Percentiles rank a stretch among this genome's conserved stretches.
Evolutionary conservation across 805 yeast species (phyloP).

Genomic region (Candida ipomoeae): DNA sequence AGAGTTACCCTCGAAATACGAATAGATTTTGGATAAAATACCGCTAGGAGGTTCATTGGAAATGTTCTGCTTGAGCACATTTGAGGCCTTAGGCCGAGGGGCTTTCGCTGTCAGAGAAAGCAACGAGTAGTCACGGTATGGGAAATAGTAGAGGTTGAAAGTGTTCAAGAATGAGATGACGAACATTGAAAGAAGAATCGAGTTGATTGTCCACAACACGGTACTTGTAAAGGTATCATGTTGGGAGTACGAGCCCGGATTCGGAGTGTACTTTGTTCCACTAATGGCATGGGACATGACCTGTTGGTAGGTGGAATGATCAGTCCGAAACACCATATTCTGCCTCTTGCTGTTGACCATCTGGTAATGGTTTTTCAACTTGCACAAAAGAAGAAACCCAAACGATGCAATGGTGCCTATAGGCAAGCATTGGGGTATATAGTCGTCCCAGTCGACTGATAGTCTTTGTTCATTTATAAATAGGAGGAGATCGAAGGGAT

Average conservation of each 20-base stretch:
- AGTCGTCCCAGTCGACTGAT: constrained; percentile 42
- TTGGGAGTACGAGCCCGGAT: background rate
- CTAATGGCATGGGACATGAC: constrained; percentile 20
- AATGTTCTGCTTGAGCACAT: constrained; percentile 19
- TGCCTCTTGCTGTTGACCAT: constrained; percentile 25
- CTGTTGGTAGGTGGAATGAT: constrained; percentile 31
- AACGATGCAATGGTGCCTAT: constrained; percentile 23
- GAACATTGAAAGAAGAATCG: constrained; percentile 12
- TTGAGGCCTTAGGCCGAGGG: constrained; percentile 24
- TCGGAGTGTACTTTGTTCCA: constrained; percentile 5
- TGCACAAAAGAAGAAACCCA: constrained; percentile 20
- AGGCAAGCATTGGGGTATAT: constrained; percentile 29
- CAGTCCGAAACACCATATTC: constrained; percentile 32
- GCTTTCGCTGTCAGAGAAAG: constrained; percentile 22
- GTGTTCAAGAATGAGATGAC: constrained; percentile 16
- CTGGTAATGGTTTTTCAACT: constrained; percentile 24
- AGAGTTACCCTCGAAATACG: constrained; percentile 16
- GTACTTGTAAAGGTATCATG: constrained; percentile 10
- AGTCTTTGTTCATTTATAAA: constrained; percentile 33
- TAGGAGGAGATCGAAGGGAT: constrained; percentile 37
- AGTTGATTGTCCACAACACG: constrained; percentile 18
- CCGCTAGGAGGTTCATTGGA: constrained; percentile 11
- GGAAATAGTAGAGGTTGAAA: constrained; percentile 13
- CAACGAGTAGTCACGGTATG: constrained; percentile 29
- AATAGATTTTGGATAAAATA: constrained; percentile 7